Base-by-base conservation (phyloP, 2,329 filamentous ascomycete species). In the Colletotrichum caudatum region DNA sequence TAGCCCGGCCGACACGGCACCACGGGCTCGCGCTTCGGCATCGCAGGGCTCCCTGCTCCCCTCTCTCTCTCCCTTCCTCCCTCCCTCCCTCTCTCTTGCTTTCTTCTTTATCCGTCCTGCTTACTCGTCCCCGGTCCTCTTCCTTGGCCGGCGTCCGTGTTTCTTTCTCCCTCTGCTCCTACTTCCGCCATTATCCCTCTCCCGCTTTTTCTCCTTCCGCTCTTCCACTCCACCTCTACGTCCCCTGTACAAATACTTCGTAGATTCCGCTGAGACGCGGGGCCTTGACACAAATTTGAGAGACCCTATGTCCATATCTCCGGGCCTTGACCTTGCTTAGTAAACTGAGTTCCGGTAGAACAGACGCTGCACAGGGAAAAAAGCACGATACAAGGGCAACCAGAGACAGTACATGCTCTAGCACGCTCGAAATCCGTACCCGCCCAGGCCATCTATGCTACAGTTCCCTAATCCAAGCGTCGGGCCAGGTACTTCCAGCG, bases 1-100 rank as follows among this genome's bases (percentile, higher is more conserved):
- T 72, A 53, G 57, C 64, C 56, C 64, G 68, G 68, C 68, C 68
- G 51, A 53, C 68, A 51, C 68, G 64, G 68, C 64, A 71, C 44
- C 51, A 51, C 56, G 57, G 50, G 64, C 58, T 60, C 65, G 69
- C 69, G 46, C 69, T 50, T 71, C 44, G 64, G 64, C 68, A 58
- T 53, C 65, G 56, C 29, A 26, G 35, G n/a, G 63, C 56, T 70
- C 64, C 67, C 61, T 59, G 66, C 64, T 60, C 69, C 51, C 44
- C 26, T 64, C 33, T 23, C 20, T n/a, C 29, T 3, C 16, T 11
- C 51, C 16, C 5, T n/a, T 29, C 7, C 56, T 26, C 39, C 23
- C 56, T 33, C 46, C 37, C 33, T 60, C 20, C 20, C 44, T n/a
- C 44, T 48, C 46, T 12, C 14, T 46, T 12, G 20, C 44, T 53